Base-by-base conservation (phyloP, 768 basidiomycete species). In the Panaeolus papilionaceus region DNA sequence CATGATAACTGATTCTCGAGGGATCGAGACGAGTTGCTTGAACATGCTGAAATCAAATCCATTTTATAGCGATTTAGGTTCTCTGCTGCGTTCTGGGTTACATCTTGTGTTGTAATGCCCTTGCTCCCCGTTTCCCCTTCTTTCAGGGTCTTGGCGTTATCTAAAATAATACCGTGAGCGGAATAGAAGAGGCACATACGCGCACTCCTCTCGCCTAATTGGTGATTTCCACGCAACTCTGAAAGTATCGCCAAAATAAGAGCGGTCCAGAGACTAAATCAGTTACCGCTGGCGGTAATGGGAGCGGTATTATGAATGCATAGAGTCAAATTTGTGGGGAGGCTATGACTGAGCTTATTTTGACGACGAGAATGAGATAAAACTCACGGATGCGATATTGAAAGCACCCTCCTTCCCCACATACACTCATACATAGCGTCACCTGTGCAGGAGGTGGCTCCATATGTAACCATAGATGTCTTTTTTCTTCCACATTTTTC, bases 151-250 rank as follows among this genome's bases (percentile, higher is more conserved):
- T 51, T 26, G 20, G 47, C 12, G 8, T 6, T 23, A 7, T 51
- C 12, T 51, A 51, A 51, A 51, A 51, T 51, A 51, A 51, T 51
- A 51, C 47, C 47, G 47, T 51, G 47, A 26, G 47, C 8, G 20
- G 4, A 20, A 26, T 20, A 51, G 47, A 23, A 51, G 47, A 51
- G 47, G 47, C 47, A 51, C 47, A 51, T 51, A 51, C 23, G 47
- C 47, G n/a, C 7, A 51, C n/a, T 20, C 26, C 20, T 23, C 8
- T 51, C 47, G 47, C 47, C 20, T 51, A 51, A 51, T 51, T 51
- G 47, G n/a, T 23, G 8, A 51, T 23, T 51, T 51, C 47, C 47
- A 51, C 47, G 47, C 47, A 51, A 20, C 47, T 26, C 47, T 51
- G 47, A 51, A 51, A 51, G 26, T 51, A 23, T 20, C 6, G 23